phyloP scores from a whole-genome alignment of 2,329 filamentous ascomycete species.

The Monilinia fructicola region DNA sequence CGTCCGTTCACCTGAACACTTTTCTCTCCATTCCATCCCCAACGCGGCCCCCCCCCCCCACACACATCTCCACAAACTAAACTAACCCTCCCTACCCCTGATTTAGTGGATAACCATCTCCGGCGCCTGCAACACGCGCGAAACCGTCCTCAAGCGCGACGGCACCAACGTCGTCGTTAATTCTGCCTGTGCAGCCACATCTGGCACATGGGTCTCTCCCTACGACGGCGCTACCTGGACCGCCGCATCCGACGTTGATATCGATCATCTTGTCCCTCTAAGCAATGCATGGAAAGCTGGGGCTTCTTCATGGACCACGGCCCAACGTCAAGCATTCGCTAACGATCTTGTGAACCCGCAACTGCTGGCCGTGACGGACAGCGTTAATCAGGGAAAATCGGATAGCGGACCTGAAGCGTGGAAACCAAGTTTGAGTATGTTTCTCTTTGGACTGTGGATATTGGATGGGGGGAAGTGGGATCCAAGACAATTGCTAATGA shows the following conservation, averaged over 20 bases:
- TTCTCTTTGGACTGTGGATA: slow-evolving; percentile 37
- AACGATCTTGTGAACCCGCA: slow-evolving; percentile 77
- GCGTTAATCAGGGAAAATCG: slow-evolving; percentile 72
- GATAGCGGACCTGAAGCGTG: slow-evolving; percentile 72
- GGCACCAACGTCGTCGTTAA: slow-evolving; percentile 61
- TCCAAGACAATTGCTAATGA: slow-evolving; percentile 18
- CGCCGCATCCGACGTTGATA: slow-evolving; percentile 68
- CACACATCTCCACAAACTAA: not conserved
- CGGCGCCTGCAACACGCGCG: slow-evolving; percentile 69
- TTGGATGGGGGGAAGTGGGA: not conserved
- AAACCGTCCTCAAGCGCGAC: slow-evolving; percentile 72
- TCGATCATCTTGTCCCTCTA: slow-evolving; percentile 80
- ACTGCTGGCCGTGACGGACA: slow-evolving; percentile 75
- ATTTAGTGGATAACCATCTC: slow-evolving; percentile 50
- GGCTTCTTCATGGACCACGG: slow-evolving; percentile 69
- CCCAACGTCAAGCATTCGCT: slow-evolving; percentile 66
- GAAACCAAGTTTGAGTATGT: slow-evolving; percentile 52
- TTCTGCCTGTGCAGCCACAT: slow-evolving; percentile 60
- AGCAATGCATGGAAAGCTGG: slow-evolving; percentile 78
- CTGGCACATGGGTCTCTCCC: slow-evolving; percentile 67
- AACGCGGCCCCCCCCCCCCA: not conserved
- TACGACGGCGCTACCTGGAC: slow-evolving; percentile 75
- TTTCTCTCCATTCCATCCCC: slow-evolving; percentile 3
- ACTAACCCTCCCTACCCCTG: not conserved
- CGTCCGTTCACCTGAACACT: slow-evolving; percentile 2